phyloP scores from a whole-genome alignment of 371 early-diverging fungal species.

The Mortierella sp. region DNA sequence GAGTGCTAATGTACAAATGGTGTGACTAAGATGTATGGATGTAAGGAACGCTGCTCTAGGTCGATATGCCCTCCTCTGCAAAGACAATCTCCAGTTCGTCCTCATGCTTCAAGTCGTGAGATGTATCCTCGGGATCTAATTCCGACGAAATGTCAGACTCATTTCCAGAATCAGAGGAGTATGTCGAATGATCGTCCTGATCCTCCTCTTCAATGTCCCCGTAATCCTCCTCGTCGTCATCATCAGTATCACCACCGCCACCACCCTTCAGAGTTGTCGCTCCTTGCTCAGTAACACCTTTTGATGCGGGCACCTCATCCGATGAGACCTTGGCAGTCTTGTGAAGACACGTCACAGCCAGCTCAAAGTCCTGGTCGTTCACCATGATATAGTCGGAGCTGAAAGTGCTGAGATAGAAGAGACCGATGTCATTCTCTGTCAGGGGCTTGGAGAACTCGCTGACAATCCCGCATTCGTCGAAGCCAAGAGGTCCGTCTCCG shows the following conservation, averaged over 20 bases:
- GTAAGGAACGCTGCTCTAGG: background rate
- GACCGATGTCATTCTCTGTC: slow-evolving; percentile 30
- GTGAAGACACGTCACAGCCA: slow-evolving; percentile 26
- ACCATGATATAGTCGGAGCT: slow-evolving; percentile 54
- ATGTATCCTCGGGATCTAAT: slow-evolving; percentile 2
- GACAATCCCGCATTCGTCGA: slow-evolving; percentile 53
- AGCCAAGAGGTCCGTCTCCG: slow-evolving; percentile 52
- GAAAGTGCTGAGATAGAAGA: slow-evolving; percentile 54
- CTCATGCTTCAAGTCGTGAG: slow-evolving; percentile 3
- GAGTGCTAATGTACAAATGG: too few species aligned
- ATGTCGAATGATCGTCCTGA: slow-evolving; percentile 1
- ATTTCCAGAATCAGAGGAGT: slow-evolving; percentile 5
- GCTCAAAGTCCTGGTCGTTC: slow-evolving; percentile 51
- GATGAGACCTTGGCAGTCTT: slow-evolving; percentile 13
- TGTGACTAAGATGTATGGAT: too few species aligned
- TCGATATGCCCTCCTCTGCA: slow-evolving; percentile 8
- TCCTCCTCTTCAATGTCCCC: slow-evolving; percentile 21
- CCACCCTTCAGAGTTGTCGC: background rate
- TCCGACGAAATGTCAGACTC: slow-evolving; percentile 18
- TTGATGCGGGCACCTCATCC: background rate
- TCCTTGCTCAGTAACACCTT: background rate
- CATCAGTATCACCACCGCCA: background rate
- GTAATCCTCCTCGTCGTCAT: background rate
- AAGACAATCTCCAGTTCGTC: slow-evolving; percentile 32
- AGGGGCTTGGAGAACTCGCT: slow-evolving; percentile 46